Evolutionary conservation across 345 rosid species (phyloP), one percentile per base, ranked within the genome.

Genomic region (Murraya koenigii): DNA sequence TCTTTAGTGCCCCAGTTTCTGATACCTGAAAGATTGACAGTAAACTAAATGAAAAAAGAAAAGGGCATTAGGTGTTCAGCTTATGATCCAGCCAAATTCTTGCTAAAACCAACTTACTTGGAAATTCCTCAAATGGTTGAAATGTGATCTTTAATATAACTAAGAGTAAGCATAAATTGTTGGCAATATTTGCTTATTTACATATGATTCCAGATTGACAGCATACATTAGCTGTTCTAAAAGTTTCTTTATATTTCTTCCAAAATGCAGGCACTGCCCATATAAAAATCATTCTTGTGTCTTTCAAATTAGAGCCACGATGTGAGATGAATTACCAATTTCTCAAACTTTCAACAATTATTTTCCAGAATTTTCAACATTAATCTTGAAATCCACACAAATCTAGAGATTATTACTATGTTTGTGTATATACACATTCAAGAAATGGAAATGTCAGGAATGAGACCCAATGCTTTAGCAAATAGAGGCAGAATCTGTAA

Each of bases 1-100:
- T 89, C 93, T 38, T 89, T 90, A 39, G 94, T 90, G 78, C 89
- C 91, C 60, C 80, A 82, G 69, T 84, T 80, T 87, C 90, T 88
- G 20, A 87, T 52, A 80, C 93, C 95, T 88, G 88, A 76, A 82
- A 78, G 77, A 32, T 44, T 76, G 76, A 38, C 19, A 26, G 25
- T 38, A 39, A 36, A 59, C 49, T 38, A 60, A 36, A 41, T 38
- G 66, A 33, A 56, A 70, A 9, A 8, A 17, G 14, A 52, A 70
- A 70, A 71, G 26, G 25, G 38, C 38, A 39, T 4, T 66, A 66
- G 67, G 67, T 3, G n/a, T 2, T 63, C n/a, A 5, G 19, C 17
- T 30, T 13, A 17, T 64, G 4, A 32, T 17, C 39, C 67, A 64
- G 22, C 39, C 41, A 6, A 11, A 39, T 23, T 44, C 58, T 69